Evolutionary conservation across 2,329 filamentous ascomycete species (phyloP), one percentile per base, ranked within the genome.

Genomic region (Monascus ruber): DNA sequence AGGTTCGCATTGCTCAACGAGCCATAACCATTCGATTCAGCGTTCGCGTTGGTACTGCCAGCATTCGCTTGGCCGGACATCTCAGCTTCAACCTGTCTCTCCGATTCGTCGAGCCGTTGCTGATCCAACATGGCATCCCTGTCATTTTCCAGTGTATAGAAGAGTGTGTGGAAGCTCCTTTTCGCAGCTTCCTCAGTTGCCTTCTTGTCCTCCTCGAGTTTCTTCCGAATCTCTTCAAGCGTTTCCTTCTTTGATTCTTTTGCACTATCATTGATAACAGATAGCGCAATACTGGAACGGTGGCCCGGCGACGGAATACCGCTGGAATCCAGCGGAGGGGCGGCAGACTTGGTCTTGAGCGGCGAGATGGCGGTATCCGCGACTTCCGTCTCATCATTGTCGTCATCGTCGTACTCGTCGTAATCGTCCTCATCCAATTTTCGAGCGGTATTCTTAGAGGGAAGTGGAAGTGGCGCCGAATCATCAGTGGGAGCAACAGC

Each of bases 41-140:
- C 66, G 44, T 71, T 71, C 47, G 67, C 68, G 42, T 67, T 68
- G 43, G 66, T 68, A 40, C 63, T 73, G 39, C 74, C 76, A 54
- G 79, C 74, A 38, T 65, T 65, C 36, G 62, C 62, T 47, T 73
- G 69, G 27, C 74, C 73, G 26, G 88, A 87, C 73, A 94, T 91
- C 64, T 98, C 91, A 9, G 88, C 88, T 61, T 96, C 89, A 6
- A 96, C 82, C 59, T 94, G 87, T 58, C 93, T 83, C 60, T 98
- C 91, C 1, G 93, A 87, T 60, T 96, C 91, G 56, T 98, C 91
- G 25, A 98, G 74, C 61, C 89, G 86, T 62, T 96, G 87, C 63
- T 98, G 91, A 62, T 98, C 91, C 41, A 96, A 66, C 91, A 98
- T 96, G 36, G 91, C 91, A 52, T 89, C 86, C 40, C 85, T 78